Conservation (phyloP, 2,329 filamentous ascomycete species). For the Colletotrichum acutatum region DNA sequence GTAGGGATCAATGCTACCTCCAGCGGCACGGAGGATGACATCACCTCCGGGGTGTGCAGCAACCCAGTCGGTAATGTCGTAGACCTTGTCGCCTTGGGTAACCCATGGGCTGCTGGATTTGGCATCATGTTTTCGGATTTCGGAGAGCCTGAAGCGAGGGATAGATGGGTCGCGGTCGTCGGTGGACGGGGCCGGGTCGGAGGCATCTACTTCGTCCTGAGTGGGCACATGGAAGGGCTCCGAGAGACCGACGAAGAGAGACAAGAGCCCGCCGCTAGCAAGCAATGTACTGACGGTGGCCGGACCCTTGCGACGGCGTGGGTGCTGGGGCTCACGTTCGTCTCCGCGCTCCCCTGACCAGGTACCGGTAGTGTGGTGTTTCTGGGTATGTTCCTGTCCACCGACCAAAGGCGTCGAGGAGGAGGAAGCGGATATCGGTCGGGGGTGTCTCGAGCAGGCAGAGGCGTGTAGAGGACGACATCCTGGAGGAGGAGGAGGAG, state of each 20-base stretch:
- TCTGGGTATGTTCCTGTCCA: background rate
- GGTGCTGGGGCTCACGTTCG: background rate
- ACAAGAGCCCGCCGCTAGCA: conserved; percentile 35
- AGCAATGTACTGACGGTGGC: conserved; percentile 27
- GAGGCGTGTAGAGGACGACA: conserved; percentile 23
- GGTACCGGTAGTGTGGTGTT: background rate
- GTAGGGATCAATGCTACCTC: conserved; percentile 73
- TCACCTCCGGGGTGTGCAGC: conserved; percentile 74
- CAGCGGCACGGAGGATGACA: conserved; percentile 74
- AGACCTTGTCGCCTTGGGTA: conserved; percentile 71
- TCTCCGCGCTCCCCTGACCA: background rate
- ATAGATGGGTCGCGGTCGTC: conserved; percentile 53
- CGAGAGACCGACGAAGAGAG: conserved; percentile 34
- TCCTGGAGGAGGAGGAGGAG: background rate
- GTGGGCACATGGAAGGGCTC: conserved; percentile 28
- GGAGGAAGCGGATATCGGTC: conserved; percentile 19
- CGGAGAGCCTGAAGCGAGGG: conserved; percentile 61
- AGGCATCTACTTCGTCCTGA: conserved; percentile 11
- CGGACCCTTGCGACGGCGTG: conserved; percentile 12
- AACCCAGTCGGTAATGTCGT: conserved; percentile 78
- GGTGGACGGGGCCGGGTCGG: conserved; percentile 20
- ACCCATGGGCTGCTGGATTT: conserved; percentile 70
- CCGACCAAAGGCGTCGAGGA: background rate
- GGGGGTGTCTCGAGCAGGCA: conserved; percentile 21
- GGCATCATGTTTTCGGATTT: conserved; percentile 64